A percentile compares a stretch with the other conserved stretches of the same genome.
phyloP scores from a whole-genome alignment of 2,329 filamentous ascomycete genomes.

The Apiospora aurea region DNA sequence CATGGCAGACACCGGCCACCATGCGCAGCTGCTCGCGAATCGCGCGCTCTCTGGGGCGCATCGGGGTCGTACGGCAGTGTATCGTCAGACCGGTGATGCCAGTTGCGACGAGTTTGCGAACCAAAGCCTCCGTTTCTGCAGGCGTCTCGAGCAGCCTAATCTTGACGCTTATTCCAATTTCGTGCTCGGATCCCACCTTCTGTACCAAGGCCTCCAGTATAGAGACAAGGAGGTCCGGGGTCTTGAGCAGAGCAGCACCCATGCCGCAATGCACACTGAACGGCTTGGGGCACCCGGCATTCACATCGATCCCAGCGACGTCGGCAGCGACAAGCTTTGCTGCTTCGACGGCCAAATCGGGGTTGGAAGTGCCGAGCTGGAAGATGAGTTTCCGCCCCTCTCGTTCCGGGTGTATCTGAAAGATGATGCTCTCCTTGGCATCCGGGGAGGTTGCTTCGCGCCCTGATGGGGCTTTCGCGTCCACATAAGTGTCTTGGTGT shows the following conservation, averaged over 20 bases:
- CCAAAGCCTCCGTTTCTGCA: conserved; percentile 77
- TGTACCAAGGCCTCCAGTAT: conserved; percentile 86
- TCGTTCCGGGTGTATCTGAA: conserved; percentile 78
- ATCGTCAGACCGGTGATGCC: conserved; percentile 93
- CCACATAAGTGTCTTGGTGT: conserved; percentile 85
- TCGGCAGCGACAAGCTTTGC: conserved; percentile 84
- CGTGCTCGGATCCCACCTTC: conserved; percentile 76
- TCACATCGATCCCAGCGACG: conserved; percentile 94
- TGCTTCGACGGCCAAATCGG: conserved; percentile 82
- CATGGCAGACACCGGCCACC: conserved; percentile 80
- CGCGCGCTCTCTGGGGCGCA: conserved; percentile 88
- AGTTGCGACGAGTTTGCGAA: conserved; percentile 79
- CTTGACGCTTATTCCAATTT: conserved; percentile 96
- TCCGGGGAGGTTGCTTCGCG: conserved; percentile 63
- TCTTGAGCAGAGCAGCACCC: conserved; percentile 89
- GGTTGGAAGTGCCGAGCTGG: conserved; percentile 88
- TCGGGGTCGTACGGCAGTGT: conserved; percentile 94
- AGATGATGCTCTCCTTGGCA: conserved; percentile 74
- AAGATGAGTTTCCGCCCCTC: conserved; percentile 84
- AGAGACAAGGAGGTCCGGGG: conserved; percentile 80
- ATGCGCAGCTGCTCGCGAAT: conserved; percentile 86
- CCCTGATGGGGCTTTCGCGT: conserved; percentile 77
- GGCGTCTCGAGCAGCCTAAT: conserved; percentile 85
- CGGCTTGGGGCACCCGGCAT: conserved; percentile 97
- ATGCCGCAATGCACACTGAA: conserved; percentile 95